Percentiles rank a stretch among this genome's conserved stretches.
phyloP scores from a whole-genome alignment of 306 rosid species.

The Begonia masoniana region DNA sequence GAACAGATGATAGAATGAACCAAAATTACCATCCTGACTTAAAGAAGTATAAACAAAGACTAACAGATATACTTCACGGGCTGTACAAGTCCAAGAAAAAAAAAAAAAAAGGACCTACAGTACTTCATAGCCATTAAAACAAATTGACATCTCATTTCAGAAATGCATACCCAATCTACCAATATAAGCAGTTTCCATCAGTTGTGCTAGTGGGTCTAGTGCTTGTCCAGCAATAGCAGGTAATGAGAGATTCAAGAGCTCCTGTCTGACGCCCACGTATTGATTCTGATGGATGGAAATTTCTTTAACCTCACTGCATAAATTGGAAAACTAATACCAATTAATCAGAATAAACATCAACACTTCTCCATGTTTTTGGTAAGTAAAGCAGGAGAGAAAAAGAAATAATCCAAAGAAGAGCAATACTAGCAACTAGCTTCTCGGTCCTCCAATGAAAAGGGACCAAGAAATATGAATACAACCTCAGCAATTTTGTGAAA shows the following conservation, averaged over 20 bases:
- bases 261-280: constrained; percentile 40
- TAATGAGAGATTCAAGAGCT: constrained; percentile 48
- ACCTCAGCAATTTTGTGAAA: too few relatives aligned
- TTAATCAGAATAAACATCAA: neutral
- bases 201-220: constrained; percentile 77
- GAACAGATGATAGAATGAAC: too few relatives aligned
- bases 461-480: too few relatives aligned
- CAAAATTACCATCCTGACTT: too few relatives aligned
- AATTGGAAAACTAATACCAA: constrained; percentile 1
- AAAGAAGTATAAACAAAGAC: too few relatives aligned
- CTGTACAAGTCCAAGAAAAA: neutral
- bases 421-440: too few relatives aligned
- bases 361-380: neutral
- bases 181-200: constrained; percentile 93
- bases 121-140: neutral
- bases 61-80: too few relatives aligned
- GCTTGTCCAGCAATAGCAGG: constrained; percentile 94
- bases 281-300: constrained; percentile 11
- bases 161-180: constrained; percentile 61
- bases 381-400: neutral
- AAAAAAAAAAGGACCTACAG: neutral
- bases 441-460: too few relatives aligned
- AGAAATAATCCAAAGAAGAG: neutral
- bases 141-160: neutral
- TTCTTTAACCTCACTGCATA: constrained; percentile 29